phyloP scores from a whole-genome alignment of 768 basidiomycete species.

The Lactifluus rugatus region DNA sequence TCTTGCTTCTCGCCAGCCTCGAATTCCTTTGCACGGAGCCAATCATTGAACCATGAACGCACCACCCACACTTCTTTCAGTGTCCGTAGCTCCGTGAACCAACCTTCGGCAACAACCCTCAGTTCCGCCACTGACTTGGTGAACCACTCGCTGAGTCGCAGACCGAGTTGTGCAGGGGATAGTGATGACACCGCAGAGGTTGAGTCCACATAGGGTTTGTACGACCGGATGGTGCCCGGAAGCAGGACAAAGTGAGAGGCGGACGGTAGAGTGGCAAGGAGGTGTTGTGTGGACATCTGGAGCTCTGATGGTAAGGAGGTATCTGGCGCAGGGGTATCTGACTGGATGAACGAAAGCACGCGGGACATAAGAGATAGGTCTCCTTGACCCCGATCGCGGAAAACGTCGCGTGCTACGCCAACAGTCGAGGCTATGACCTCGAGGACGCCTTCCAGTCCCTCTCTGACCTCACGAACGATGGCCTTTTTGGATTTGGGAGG shows the following conservation, averaged over 20 bases:
- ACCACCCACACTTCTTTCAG: constrained; percentile 66
- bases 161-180: constrained; percentile 33
- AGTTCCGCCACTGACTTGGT: constrained; percentile 38
- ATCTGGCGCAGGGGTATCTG: constrained; percentile 30
- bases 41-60: constrained; percentile 41
- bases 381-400: constrained; percentile 31
- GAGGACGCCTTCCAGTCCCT: constrained; percentile 42
- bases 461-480: constrained; percentile 42
- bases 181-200: constrained; percentile 47
- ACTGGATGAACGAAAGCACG: constrained; percentile 55
- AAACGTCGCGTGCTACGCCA: constrained; percentile 45
- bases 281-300: constrained; percentile 51
- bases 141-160: constrained; percentile 58
- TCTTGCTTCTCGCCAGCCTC: constrained; percentile 36
- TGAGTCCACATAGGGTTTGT: constrained; percentile 79
- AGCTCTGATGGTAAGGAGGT: constrained; percentile 39
- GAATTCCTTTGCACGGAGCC: constrained; percentile 35
- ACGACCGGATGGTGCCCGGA: constrained; percentile 57
- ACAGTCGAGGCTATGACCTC: constrained; percentile 52
- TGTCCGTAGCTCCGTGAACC: constrained; percentile 50
- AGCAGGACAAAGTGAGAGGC: constrained; percentile 75
- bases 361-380: constrained; percentile 41
- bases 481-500: constrained; percentile 25
- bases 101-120: constrained; percentile 36
- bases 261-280: constrained; percentile 69